Evolutionary conservation across 345 rosid species (phyloP).

Genomic region (Populus tremula): DNA sequence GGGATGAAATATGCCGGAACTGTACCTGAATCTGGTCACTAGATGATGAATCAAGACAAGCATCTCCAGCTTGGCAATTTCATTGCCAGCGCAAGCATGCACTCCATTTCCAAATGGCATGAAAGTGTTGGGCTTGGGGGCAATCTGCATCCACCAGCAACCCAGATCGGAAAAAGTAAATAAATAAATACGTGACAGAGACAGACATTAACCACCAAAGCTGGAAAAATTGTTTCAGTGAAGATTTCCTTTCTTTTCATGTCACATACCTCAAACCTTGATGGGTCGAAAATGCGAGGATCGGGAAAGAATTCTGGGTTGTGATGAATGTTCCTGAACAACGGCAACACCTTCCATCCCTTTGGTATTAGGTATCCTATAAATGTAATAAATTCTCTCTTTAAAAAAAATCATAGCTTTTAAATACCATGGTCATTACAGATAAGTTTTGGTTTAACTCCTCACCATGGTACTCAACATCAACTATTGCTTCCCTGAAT

Average conservation of each 20-base stretch:
- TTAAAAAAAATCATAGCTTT: background rate
- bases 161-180: background rate
- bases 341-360: conserved; percentile 99
- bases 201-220: no score
- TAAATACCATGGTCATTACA: background rate
- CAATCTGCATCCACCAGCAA: conserved; percentile 35
- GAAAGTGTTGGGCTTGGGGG: conserved; percentile 76
- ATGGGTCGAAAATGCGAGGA: conserved; percentile 75
- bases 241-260: background rate
- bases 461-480: conserved; percentile 72
- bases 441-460: background rate
- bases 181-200: background rate
- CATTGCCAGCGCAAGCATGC: conserved; percentile 91
- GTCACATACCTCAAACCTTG: conserved; percentile 70
- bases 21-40: conserved; percentile 62
- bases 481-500: conserved; percentile 67
- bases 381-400: background rate
- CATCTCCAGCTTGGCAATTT: conserved; percentile 86
- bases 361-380: conserved; percentile 85
- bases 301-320: conserved; percentile 66
- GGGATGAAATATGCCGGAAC: background rate
- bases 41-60: conserved; percentile 77
- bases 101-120: conserved; percentile 96
- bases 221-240: background rate
- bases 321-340: conserved; percentile 93